These are phyloP conservation scores for Fomitiporia mediterranea DNA, from an alignment of 1,284 basidiomycete genomes.

Conservation along the genomic window DNA sequence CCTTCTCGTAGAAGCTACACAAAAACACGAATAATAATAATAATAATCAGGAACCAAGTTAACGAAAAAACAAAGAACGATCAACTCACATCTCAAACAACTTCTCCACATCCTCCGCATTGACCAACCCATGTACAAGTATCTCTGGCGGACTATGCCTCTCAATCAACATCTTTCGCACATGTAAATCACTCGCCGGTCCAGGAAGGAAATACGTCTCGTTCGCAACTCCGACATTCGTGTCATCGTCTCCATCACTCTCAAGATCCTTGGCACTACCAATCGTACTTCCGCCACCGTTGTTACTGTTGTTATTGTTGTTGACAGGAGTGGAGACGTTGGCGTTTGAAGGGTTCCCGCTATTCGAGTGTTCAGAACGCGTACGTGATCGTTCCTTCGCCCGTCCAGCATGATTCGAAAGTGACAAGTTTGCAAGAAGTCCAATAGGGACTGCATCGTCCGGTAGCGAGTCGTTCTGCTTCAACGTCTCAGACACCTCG, in stretches of 20 bases:
- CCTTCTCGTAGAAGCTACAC: constrained; percentile 59
- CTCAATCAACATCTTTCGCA: constrained; percentile 72
- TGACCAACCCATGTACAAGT: constrained; percentile 74
- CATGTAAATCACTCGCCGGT: constrained; percentile 63
- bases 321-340: constrained; percentile 27
- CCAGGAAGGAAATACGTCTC: constrained; percentile 79
- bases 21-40: constrained; percentile 11
- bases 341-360: constrained; percentile 34
- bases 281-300: constrained; percentile 27
- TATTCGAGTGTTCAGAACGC: constrained; percentile 23
- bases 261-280: constrained; percentile 21
- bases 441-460: constrained; percentile 69
- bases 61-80: constrained; percentile 1
- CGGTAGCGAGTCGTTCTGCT: constrained; percentile 42
- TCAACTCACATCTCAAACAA: constrained; percentile 74
- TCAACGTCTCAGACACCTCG: constrained; percentile 18
- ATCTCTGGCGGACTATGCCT: constrained; percentile 80
- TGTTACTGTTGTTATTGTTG: too few species aligned
- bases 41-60: too few species aligned
- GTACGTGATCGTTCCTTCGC: constrained; percentile 34
- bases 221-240: constrained; percentile 75
- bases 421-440: constrained; percentile 63
- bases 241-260: constrained; percentile 41
- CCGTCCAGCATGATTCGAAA: constrained; percentile 43
- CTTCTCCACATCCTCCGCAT: constrained; percentile 75